Evolutionary conservation across 2,329 filamentous ascomycete genomes (phyloP).

Genomic region (Talaromyces sp.): DNA sequence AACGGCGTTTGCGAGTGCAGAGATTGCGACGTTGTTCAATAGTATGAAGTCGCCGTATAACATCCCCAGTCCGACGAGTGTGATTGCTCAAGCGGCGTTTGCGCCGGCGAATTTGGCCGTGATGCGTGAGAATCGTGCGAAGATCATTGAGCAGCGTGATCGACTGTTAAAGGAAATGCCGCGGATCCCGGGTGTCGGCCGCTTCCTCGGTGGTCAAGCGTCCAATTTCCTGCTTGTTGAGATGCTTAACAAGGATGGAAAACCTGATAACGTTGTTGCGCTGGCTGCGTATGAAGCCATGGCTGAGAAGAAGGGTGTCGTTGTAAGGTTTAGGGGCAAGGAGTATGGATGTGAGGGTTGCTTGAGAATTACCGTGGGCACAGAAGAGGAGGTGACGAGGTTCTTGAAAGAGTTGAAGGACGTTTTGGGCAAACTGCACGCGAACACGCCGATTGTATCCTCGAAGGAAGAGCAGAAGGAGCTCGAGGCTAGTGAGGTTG

Average conservation of each 20-base stretch:
- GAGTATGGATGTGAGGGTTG: slow-evolving; percentile 87
- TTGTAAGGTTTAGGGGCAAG: slow-evolving; percentile 89
- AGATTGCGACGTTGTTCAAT: slow-evolving; percentile 78
- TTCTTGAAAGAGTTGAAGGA: slow-evolving; percentile 67
- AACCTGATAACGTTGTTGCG: slow-evolving; percentile 75
- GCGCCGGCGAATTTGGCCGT: slow-evolving; percentile 62
- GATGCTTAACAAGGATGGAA: slow-evolving; percentile 68
- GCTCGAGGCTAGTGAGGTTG: slow-evolving; percentile 37
- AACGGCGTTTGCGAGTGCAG: slow-evolving; percentile 71
- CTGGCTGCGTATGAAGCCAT: slow-evolving; percentile 77
- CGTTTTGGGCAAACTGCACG: slow-evolving; percentile 50
- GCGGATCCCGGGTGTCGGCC: slow-evolving; percentile 71
- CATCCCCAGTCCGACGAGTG: slow-evolving; percentile 81
- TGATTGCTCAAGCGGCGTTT: slow-evolving; percentile 72
- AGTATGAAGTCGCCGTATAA: slow-evolving; percentile 96
- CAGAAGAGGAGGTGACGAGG: slow-evolving; percentile 75
- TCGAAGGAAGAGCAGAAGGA: slow-evolving; percentile 46
- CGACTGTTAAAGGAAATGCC: slow-evolving; percentile 71
- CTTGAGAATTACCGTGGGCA: slow-evolving; percentile 87
- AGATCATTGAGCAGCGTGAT: slow-evolving; percentile 73
- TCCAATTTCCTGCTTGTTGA: slow-evolving; percentile 92
- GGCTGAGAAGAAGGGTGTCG: slow-evolving; percentile 81
- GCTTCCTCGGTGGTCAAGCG: slow-evolving; percentile 72
- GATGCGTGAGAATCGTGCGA: slow-evolving; percentile 68
- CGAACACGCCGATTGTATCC: slow-evolving; percentile 33